These are phyloP conservation scores for Aspergillus pseudoviridinutans DNA, from an alignment of 2,329 filamentous ascomycete species.

Conservation along the genomic window DNA sequence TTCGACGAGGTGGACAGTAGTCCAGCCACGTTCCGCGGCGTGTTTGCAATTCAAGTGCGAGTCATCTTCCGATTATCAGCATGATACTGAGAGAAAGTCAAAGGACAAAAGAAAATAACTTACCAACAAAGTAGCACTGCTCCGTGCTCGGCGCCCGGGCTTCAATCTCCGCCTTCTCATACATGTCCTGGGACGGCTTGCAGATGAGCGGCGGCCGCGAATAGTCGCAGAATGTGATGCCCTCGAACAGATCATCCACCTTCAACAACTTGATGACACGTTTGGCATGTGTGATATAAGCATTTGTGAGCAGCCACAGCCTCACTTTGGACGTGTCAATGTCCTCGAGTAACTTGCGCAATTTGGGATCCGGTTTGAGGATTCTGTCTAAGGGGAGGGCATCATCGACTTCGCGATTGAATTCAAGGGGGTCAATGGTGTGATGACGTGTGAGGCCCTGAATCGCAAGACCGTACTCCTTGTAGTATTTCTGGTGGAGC, in stretches of 20 bases:
- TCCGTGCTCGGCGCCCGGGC: slow-evolving; percentile 65
- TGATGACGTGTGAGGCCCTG: slow-evolving; percentile 92
- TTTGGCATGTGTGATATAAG: slow-evolving; percentile 82
- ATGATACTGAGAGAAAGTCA: not conserved
- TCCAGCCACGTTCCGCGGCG: slow-evolving; percentile 80
- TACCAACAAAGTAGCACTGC: slow-evolving; percentile 90
- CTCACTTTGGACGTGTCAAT: slow-evolving; percentile 81
- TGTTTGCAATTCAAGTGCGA: slow-evolving; percentile 76
- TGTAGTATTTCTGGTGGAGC: slow-evolving; percentile 89
- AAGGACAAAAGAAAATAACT: slow-evolving; percentile 28
- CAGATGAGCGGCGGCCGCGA: slow-evolving; percentile 68
- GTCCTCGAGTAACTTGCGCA: slow-evolving; percentile 73
- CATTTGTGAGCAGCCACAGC: slow-evolving; percentile 94
- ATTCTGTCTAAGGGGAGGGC: slow-evolving; percentile 82
- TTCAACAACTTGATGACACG: slow-evolving; percentile 76
- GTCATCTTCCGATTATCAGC: slow-evolving; percentile 58
- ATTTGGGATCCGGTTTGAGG: slow-evolving; percentile 70
- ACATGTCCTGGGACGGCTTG: slow-evolving; percentile 83
- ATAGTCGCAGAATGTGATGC: slow-evolving; percentile 94
- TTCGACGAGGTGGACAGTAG: slow-evolving; percentile 79
- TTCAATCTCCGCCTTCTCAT: slow-evolving; percentile 80
- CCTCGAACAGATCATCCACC: slow-evolving; percentile 87
- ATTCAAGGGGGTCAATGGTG: slow-evolving; percentile 90
- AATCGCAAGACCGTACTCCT: slow-evolving; percentile 93
- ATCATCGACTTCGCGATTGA: slow-evolving; percentile 92